Conservation (phyloP, 2,329 filamentous ascomycete genomes). For the Ceratocystis colombiana region DNA sequence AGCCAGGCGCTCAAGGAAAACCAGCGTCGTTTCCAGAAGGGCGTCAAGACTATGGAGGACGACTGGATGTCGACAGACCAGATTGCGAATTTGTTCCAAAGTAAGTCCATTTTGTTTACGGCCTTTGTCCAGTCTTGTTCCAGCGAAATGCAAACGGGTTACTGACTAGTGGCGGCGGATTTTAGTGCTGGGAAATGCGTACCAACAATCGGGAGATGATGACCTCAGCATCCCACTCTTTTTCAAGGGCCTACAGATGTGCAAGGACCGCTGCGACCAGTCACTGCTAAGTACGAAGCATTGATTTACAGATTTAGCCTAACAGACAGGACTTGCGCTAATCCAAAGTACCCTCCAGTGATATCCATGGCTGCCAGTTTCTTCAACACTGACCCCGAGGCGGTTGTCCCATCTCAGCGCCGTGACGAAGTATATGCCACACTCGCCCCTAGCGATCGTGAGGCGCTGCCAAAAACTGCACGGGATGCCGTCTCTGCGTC, state of each 20-base stretch:
- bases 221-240: slow-evolving; percentile 56
- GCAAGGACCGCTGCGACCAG: slow-evolving; percentile 59
- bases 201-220: slow-evolving; percentile 39
- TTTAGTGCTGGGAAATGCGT: slow-evolving; percentile 62
- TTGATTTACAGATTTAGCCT: background rate
- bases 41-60: slow-evolving; percentile 59
- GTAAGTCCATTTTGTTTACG: slow-evolving; percentile 33
- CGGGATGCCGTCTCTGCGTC: slow-evolving; percentile 19
- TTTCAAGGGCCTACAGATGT: slow-evolving; percentile 68
- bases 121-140: background rate
- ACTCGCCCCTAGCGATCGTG: slow-evolving; percentile 19
- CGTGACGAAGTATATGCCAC: slow-evolving; percentile 18
- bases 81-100: slow-evolving; percentile 63
- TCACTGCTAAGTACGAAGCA: slow-evolving; percentile 57
- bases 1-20: slow-evolving; percentile 69
- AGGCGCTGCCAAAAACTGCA: slow-evolving; percentile 20
- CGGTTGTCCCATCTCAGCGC: background rate
- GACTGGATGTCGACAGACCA: slow-evolving; percentile 61
- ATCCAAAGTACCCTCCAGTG: slow-evolving; percentile 12
- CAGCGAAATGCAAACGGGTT: slow-evolving; percentile 9
- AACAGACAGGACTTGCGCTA: background rate
- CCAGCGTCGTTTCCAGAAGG: slow-evolving; percentile 54
- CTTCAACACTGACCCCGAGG: slow-evolving; percentile 21
- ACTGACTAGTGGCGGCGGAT: slow-evolving; percentile 28
- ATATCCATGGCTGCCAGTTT: slow-evolving; percentile 23